Evolutionary conservation across 495 filamentous ascomycete genomes (phyloP).

Genomic region (Achaetomiella virescens): DNA sequence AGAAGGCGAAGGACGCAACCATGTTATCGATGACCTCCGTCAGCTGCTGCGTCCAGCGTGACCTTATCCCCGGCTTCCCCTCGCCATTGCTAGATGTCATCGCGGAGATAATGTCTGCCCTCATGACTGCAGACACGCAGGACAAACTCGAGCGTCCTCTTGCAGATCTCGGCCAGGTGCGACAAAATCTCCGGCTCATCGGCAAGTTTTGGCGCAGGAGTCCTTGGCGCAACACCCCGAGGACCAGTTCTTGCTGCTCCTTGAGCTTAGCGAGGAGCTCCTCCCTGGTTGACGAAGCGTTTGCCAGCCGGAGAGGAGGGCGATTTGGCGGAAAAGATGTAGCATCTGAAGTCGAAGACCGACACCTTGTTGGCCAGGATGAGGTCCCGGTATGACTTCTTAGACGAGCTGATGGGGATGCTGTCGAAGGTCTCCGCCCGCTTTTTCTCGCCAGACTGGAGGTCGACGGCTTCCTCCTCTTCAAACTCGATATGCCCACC

Average conservation of each 20-base stretch:
- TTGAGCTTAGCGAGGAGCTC: constrained; percentile 52
- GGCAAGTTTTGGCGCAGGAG: constrained; percentile 37
- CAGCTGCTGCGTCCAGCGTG: constrained; percentile 26
- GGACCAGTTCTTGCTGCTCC: constrained; percentile 49
- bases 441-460: constrained; percentile 34
- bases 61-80: constrained; percentile 3
- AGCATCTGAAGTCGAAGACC: constrained; percentile 92
- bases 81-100: constrained; percentile 28
- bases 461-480: constrained; percentile 42
- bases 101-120: constrained; percentile 60
- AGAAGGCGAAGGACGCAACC: constrained; percentile 78
- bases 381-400: constrained; percentile 82
- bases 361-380: constrained; percentile 95
- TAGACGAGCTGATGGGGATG: constrained; percentile 63
- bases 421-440: constrained; percentile 35
- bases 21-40: constrained; percentile 68
- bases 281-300: constrained; percentile 52
- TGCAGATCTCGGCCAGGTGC: constrained; percentile 73
- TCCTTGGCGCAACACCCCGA: constrained; percentile 45
- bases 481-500: constrained; percentile 33
- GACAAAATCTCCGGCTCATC: constrained; percentile 68
- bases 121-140: constrained; percentile 68
- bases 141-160: constrained; percentile 72
- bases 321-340: constrained; percentile 89
- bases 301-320: constrained; percentile 76